These are phyloP conservation scores for Candida sakaeoensis DNA, from an alignment of 805 yeast genomes.

Conservation along the genomic window DNA sequence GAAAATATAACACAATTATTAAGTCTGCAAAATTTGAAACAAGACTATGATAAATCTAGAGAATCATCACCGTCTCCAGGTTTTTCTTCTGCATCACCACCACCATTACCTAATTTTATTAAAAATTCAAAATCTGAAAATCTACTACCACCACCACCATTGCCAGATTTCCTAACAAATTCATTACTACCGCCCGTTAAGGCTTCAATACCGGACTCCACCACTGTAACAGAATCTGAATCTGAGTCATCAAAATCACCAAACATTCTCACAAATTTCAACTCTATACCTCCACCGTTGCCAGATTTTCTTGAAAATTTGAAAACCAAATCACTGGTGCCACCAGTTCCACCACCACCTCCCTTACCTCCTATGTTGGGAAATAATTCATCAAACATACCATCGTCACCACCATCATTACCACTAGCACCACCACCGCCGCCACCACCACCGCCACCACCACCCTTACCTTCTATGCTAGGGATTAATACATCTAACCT, in stretches of 20 bases:
- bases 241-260: conserved; percentile 3
- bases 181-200: too few species aligned
- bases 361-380: not conserved
- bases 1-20: not conserved
- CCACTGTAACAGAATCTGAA: too few species aligned
- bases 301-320: too few species aligned
- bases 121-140: not conserved
- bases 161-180: conserved; percentile 14
- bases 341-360: conserved; percentile 5
- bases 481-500: conserved; percentile 7
- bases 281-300: too few species aligned
- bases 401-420: conserved; percentile 14
- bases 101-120: conserved; percentile 13
- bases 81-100: conserved; percentile 16
- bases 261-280: too few species aligned
- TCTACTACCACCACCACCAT: conserved; percentile 15
- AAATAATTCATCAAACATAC: conserved; percentile 8
- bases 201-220: too few species aligned
- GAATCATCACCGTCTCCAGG: conserved; percentile 15
- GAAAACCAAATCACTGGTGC: conserved; percentile 19
- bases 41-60: conserved; percentile 1
- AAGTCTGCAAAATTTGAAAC: not conserved
- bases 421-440: conserved; percentile 15
- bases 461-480: not conserved
- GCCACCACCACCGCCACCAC: conserved; percentile 6